Evolutionary conservation across 108 stramenopile species (phyloP).

Genomic region (Discostella pseudostelligera): DNA sequence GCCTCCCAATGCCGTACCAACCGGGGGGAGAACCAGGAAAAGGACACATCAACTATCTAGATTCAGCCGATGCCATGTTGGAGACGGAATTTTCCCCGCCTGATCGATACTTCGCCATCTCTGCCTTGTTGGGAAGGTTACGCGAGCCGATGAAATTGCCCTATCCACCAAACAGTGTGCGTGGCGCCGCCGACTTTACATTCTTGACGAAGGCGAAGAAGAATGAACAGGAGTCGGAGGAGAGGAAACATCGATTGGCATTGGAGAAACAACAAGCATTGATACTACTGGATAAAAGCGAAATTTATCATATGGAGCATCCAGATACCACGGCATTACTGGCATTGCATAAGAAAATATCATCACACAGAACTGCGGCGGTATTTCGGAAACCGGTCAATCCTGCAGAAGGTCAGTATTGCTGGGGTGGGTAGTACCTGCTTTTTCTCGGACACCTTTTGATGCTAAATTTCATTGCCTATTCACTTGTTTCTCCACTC

Average conservation of each 20-base stretch:
- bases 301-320: slow-evolving; percentile 52
- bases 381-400: slow-evolving; percentile 85
- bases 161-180: slow-evolving; percentile 52
- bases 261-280: slow-evolving; percentile 43
- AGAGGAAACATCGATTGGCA: slow-evolving; percentile 15
- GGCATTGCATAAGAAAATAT: slow-evolving; percentile 72
- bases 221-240: slow-evolving; percentile 28
- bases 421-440: not conserved
- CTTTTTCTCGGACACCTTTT: not conserved
- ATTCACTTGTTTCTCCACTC: not conserved
- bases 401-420: slow-evolving; percentile 43
- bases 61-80: slow-evolving; percentile 51
- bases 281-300: slow-evolving; percentile 34
- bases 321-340: slow-evolving; percentile 46
- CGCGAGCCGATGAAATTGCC: slow-evolving; percentile 76
- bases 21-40: slow-evolving; percentile 30
- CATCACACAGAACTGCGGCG: slow-evolving; percentile 64
- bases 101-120: slow-evolving; percentile 72
- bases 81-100: slow-evolving; percentile 65
- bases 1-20: slow-evolving; percentile 33
- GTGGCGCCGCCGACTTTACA: slow-evolving; percentile 13
- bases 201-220: not conserved
- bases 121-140: slow-evolving; percentile 71
- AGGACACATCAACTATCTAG: slow-evolving; percentile 28
- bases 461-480: not conserved